A percentile compares a stretch with the other conserved stretches of the same genome.
Conservation (phyloP, 2,329 filamentous ascomycete genomes). For the Colletotrichum australisinense region DNA sequence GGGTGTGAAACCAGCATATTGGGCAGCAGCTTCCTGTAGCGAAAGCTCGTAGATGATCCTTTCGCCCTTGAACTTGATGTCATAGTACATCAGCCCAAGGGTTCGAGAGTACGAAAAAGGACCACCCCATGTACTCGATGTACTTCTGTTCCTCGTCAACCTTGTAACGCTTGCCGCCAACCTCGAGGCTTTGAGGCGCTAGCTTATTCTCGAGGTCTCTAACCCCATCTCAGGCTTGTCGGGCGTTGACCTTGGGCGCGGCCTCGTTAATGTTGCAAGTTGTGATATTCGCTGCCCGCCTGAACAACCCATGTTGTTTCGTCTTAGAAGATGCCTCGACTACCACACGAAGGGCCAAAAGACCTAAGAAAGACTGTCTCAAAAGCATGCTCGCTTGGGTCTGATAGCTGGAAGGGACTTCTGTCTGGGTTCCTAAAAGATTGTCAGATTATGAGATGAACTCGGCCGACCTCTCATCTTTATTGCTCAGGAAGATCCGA, state of each 20-base stretch:
- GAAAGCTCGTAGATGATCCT: conserved; percentile 64
- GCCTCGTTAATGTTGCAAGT: conserved; percentile 29
- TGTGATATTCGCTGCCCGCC: conserved; percentile 6
- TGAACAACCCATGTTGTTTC: neutral
- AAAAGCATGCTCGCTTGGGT: neutral
- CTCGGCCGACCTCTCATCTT: neutral
- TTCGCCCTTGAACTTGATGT: conserved; percentile 62
- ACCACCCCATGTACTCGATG: conserved; percentile 64
- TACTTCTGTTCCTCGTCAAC: conserved; percentile 58
- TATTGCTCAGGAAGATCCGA: neutral
- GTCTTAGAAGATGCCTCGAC: neutral
- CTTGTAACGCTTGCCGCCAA: conserved; percentile 53
- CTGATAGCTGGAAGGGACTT: neutral
- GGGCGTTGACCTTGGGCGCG: conserved; percentile 42
- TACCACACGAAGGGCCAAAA: neutral
- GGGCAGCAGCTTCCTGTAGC: conserved; percentile 63
- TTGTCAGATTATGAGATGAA: neutral
- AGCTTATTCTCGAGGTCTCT: conserved; percentile 48
- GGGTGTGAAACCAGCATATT: conserved; percentile 61
- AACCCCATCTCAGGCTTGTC: conserved; percentile 42
- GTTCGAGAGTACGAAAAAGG: conserved; percentile 59
- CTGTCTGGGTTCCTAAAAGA: too few species aligned
- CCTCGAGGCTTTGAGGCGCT: conserved; percentile 49
- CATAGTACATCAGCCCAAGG: conserved; percentile 58
- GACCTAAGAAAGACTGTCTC: neutral